Conservation (phyloP, 2,329 filamentous ascomycete species). For the Curvularia lunata region DNA sequence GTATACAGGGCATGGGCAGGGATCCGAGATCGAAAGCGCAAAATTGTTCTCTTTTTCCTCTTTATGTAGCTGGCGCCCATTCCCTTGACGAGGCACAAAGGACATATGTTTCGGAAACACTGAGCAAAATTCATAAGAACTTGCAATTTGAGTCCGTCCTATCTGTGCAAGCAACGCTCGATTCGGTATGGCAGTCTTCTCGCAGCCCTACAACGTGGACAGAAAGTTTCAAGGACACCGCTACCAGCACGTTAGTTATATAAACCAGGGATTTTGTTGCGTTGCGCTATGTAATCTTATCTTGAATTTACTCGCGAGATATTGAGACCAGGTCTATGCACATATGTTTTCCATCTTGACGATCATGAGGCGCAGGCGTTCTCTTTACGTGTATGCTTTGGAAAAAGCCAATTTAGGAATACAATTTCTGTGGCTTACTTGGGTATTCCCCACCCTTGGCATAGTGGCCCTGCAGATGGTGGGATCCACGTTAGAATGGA, state of each 20-base stretch:
- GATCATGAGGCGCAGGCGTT: neutral
- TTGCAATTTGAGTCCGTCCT: constrained; percentile 21
- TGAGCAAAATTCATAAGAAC: constrained; percentile 18
- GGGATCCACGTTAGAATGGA: neutral
- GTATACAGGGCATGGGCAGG: constrained; percentile 19
- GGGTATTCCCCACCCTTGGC: neutral
- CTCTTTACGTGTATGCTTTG: neutral
- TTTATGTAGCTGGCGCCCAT: constrained; percentile 24
- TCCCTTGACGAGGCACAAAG: constrained; percentile 9
- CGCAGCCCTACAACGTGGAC: constrained; percentile 11
- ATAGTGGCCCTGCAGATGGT: neutral
- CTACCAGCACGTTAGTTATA: constrained; percentile 10
- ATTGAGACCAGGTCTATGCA: neutral
- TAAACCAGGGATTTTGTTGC: neutral
- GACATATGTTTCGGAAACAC: constrained; percentile 8
- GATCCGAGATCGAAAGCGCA: constrained; percentile 17
- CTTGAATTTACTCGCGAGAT: neutral
- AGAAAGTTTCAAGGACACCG: constrained; percentile 11
- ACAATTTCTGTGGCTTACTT: neutral
- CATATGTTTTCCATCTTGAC: neutral
- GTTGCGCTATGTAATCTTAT: neutral
- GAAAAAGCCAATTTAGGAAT: neutral
- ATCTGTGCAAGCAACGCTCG: constrained; percentile 15
- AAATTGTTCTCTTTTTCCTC: constrained; percentile 24
- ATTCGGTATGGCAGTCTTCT: constrained; percentile 9